phyloP scores from a whole-genome alignment of 2,329 filamentous ascomycete genomes.

The Blastomyces gilchristii region DNA sequence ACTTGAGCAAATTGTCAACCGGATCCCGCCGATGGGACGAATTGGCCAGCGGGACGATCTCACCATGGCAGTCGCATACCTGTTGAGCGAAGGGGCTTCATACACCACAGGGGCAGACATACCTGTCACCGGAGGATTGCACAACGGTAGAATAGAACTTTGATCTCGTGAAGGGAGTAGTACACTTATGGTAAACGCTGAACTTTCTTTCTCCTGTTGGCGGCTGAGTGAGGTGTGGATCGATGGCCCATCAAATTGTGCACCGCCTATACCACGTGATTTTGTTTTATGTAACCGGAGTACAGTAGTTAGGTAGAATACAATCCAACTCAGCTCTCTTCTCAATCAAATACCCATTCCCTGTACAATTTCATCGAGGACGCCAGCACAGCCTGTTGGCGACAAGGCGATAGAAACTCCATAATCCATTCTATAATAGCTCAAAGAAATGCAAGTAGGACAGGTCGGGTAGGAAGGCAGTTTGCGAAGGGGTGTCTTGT shows the following conservation, averaged over 20 bases:
- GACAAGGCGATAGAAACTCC: background rate
- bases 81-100: slow-evolving; percentile 34
- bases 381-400: background rate
- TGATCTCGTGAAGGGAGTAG: background rate
- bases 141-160: slow-evolving; percentile 27
- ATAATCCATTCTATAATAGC: background rate
- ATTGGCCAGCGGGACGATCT: slow-evolving; percentile 4
- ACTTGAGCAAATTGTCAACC: background rate
- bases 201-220: background rate
- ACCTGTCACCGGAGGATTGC: slow-evolving; percentile 37
- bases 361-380: background rate
- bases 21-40: background rate
- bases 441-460: background rate
- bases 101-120: slow-evolving; percentile 39
- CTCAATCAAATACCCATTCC: background rate
- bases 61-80: background rate
- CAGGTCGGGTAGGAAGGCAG: too few relatives aligned
- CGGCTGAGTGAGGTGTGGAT: background rate
- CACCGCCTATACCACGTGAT: background rate
- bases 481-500: background rate
- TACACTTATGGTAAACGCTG: background rate
- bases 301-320: background rate
- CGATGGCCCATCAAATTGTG: background rate
- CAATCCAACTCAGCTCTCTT: background rate
- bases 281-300: background rate